These are phyloP conservation scores for Trichoderma erinaceum DNA, from an alignment of 495 filamentous ascomycete species.

Conservation along the genomic window DNA sequence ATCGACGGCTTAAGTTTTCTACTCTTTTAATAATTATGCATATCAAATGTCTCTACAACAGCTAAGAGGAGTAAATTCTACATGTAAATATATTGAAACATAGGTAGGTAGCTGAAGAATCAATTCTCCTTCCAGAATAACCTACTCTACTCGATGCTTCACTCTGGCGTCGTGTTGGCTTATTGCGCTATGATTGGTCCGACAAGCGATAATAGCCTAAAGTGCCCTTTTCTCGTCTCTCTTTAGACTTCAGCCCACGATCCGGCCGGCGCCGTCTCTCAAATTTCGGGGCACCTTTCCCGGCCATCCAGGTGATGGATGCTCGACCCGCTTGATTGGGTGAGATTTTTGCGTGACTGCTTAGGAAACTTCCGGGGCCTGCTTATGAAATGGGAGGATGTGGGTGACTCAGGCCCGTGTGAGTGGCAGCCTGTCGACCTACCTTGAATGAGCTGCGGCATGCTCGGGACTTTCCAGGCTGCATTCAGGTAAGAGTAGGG, in stretches of 20 bases:
- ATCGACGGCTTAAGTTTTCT: no score
- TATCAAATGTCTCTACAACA: no score
- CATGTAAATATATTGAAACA: no score
- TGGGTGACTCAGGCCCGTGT: background rate
- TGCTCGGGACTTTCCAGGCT: no score
- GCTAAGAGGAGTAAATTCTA: no score
- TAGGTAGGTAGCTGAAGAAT: no score
- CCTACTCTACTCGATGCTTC: background rate
- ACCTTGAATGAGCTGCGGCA: no score
- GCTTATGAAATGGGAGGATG: background rate
- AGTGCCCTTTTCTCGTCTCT: background rate
- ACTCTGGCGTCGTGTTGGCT: background rate
- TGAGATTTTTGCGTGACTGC: slow-evolving; percentile 1
- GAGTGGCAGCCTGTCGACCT: background rate
- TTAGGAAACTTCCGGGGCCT: background rate
- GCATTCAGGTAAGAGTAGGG: no score
- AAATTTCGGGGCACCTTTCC: background rate
- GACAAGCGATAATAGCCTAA: background rate
- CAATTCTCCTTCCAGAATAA: no score
- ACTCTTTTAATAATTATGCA: no score
- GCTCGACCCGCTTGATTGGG: slow-evolving; percentile 17
- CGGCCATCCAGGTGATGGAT: background rate
- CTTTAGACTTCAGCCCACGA: background rate
- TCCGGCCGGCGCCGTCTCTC: background rate
- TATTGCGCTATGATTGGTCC: no score